Evolutionary conservation across 1,139 yeast species (phyloP).

Genomic region (Candida albicans): DNA sequence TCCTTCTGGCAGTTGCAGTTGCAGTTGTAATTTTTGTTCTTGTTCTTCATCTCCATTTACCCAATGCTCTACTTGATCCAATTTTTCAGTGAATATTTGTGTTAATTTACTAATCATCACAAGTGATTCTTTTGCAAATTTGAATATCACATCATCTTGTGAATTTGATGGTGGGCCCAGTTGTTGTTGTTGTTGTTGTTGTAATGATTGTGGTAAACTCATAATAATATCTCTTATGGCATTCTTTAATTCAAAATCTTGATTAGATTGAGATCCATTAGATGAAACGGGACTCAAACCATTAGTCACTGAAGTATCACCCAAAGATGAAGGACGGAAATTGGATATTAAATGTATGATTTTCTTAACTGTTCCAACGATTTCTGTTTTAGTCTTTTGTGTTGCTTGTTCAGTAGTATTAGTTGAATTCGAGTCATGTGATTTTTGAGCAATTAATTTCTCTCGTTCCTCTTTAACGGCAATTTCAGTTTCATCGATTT

Average conservation of each 20-base stretch:
- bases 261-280: conserved; percentile 11
- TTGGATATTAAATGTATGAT: conserved; percentile 84
- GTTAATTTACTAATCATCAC: conserved; percentile 86
- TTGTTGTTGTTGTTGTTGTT: conserved; percentile 19
- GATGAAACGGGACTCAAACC: conserved; percentile 15
- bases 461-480: conserved; percentile 17
- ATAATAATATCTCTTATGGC: conserved; percentile 80
- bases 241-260: conserved; percentile 45
- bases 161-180: conserved; percentile 2
- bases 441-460: conserved; percentile 10
- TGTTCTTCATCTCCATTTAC: conserved; percentile 45
- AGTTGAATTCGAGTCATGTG: conserved; percentile 6
- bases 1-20: not conserved
- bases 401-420: conserved; percentile 18
- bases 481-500: conserved; percentile 27
- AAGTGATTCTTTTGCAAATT: conserved; percentile 84
- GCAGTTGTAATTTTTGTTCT: not conserved
- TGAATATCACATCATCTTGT: conserved; percentile 63
- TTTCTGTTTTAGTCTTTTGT: conserved; percentile 68
- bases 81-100: conserved; percentile 77
- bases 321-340: conserved; percentile 72
- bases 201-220: conserved; percentile 56
- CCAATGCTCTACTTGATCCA: conserved; percentile 86
- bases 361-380: conserved; percentile 84
- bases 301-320: conserved; percentile 15